These are phyloP conservation scores for Ganoderma lucidum DNA, from an alignment of 1,284 basidiomycete genomes.

Conservation along the genomic window DNA sequence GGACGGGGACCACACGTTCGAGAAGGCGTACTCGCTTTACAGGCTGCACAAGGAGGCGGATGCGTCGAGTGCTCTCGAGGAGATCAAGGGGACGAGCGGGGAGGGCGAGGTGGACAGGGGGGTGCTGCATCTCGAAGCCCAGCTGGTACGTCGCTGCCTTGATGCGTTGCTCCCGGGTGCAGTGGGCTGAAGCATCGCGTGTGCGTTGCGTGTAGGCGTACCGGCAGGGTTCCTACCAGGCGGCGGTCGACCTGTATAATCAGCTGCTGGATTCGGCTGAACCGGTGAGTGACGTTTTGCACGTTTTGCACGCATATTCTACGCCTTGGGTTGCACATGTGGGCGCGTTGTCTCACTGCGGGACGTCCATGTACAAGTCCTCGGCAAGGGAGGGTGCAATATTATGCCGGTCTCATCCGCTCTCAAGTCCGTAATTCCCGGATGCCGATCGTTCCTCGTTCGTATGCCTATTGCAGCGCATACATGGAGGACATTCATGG, in stretches of 20 bases:
- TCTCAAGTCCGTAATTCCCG: background rate
- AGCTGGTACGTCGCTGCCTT: conserved; percentile 63
- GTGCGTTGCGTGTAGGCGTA: conserved; percentile 50
- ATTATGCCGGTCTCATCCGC: background rate
- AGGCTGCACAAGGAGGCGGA: conserved; percentile 78
- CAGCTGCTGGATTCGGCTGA: conserved; percentile 79
- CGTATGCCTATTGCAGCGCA: background rate
- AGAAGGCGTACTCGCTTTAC: conserved; percentile 84
- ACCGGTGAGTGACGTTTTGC: conserved; percentile 56
- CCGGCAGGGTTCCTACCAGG: conserved; percentile 77
- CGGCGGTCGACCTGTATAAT: conserved; percentile 79
- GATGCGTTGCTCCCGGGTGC: background rate
- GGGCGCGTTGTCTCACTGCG: background rate
- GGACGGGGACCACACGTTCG: conserved; percentile 61
- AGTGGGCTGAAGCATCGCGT: background rate
- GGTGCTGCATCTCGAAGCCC: conserved; percentile 83
- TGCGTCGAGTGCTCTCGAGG: conserved; percentile 61
- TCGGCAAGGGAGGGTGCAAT: background rate
- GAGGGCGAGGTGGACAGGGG: conserved; percentile 63
- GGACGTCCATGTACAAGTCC: too few relatives aligned
- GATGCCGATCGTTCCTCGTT: background rate
- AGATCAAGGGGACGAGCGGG: conserved; percentile 49
- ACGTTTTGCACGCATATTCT: background rate
- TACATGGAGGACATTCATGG: background rate
- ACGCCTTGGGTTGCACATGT: background rate